Percentiles rank a stretch among this genome's conserved stretches.
These are phyloP conservation scores for Penicillium italicum DNA, from an alignment of 2,329 filamentous ascomycete species.

Conservation along the genomic window DNA sequence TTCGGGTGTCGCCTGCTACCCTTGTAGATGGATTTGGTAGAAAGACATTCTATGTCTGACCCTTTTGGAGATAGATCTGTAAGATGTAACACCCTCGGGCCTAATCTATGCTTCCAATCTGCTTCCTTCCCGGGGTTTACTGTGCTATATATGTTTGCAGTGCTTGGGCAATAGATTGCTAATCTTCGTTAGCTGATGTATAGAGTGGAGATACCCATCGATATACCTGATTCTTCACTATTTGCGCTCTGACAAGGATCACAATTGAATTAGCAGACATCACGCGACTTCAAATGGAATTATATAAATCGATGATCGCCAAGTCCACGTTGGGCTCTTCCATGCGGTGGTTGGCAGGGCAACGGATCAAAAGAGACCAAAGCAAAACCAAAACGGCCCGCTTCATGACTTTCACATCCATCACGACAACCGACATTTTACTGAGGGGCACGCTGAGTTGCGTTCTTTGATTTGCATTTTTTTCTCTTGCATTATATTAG, in stretches of 20 bases:
- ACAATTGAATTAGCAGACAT: background rate
- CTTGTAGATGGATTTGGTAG: background rate
- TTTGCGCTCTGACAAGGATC: background rate
- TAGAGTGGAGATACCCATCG: background rate
- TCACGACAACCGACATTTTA: slow-evolving; percentile 3
- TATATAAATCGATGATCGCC: background rate
- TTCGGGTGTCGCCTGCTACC: background rate
- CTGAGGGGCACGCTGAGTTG: background rate
- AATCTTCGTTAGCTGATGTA: background rate
- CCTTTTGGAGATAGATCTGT: background rate
- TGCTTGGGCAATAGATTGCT: background rate
- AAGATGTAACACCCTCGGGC: too few species aligned
- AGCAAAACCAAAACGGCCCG: slow-evolving; percentile 6
- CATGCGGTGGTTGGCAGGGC: slow-evolving; percentile 8
- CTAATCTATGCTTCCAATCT: background rate
- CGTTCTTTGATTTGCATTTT: background rate
- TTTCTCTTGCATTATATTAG: background rate
- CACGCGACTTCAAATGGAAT: background rate
- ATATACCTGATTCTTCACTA: too few species aligned
- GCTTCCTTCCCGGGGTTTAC: background rate
- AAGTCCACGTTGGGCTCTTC: background rate
- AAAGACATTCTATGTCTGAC: background rate
- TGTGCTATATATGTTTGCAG: background rate
- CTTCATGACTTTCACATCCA: slow-evolving; percentile 5
- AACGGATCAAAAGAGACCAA: slow-evolving; percentile 4